Evolutionary conservation across 2,329 filamentous ascomycete species (phyloP).

Genomic region (Didymella arachidicola): DNA sequence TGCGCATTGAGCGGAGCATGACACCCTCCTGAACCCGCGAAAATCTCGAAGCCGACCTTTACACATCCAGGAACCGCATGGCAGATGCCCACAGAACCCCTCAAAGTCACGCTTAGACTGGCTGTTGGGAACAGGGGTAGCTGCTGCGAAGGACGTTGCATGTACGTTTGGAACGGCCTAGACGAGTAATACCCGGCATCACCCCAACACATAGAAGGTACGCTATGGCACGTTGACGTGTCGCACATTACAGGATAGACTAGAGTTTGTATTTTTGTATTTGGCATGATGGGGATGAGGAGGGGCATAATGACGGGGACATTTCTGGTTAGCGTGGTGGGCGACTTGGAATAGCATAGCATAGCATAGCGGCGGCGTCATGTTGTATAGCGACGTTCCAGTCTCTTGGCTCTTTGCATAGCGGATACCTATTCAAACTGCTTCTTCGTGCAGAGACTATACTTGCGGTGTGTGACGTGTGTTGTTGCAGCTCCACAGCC

Average conservation of each 20-base stretch:
- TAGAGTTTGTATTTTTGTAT: slow-evolving; percentile 18
- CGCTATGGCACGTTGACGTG: slow-evolving; percentile 17
- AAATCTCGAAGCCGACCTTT: slow-evolving; percentile 4
- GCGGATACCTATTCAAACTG: background rate
- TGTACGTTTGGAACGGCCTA: slow-evolving; percentile 41
- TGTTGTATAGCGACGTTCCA: slow-evolving; percentile 14
- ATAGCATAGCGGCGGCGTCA: slow-evolving; percentile 23
- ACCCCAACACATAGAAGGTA: slow-evolving; percentile 20
- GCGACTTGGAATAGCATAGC: slow-evolving; percentile 10
- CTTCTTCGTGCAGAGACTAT: background rate
- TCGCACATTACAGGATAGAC: slow-evolving; percentile 24
- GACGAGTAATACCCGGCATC: slow-evolving; percentile 26
- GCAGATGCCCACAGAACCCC: slow-evolving; percentile 5
- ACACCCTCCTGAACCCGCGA: slow-evolving; percentile 5
- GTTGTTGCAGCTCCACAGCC: slow-evolving; percentile 6
- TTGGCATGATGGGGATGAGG: slow-evolving; percentile 8
- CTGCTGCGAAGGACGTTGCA: slow-evolving; percentile 41
- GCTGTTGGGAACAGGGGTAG: slow-evolving; percentile 31
- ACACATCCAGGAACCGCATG: slow-evolving; percentile 17
- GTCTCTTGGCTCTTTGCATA: slow-evolving; percentile 8
- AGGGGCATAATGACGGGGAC: slow-evolving; percentile 10
- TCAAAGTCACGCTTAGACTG: slow-evolving; percentile 27
- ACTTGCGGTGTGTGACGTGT: slow-evolving; percentile 11
- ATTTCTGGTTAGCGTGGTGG: slow-evolving; percentile 5
- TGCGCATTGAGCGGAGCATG: slow-evolving; percentile 7